phyloP scores from a whole-genome alignment of 1,139 yeast genomes.

The Geotrichum australiense region DNA sequence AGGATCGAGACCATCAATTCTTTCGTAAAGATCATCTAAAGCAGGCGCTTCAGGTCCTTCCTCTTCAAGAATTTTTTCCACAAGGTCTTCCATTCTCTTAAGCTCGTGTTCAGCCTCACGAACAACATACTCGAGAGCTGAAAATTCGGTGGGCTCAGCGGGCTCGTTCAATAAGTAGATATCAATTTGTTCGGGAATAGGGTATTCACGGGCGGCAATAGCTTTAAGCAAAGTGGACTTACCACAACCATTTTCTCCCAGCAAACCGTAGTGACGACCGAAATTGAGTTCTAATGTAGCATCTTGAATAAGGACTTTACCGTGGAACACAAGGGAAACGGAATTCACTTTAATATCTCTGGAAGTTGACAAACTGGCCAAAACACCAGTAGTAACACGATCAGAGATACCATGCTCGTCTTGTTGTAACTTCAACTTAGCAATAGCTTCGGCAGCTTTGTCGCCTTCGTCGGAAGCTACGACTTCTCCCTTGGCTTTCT shows the following conservation, averaged over 20 bases:
- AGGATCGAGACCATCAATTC: conserved; percentile 94
- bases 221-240: conserved; percentile 91
- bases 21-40: conserved; percentile 86
- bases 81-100: conserved; percentile 83
- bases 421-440: conserved; percentile 82
- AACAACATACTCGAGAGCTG: conserved; percentile 94
- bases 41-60: conserved; percentile 92
- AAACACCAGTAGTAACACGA: conserved; percentile 96
- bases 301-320: conserved; percentile 92
- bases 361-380: conserved; percentile 80
- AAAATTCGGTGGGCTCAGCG: conserved; percentile 84
- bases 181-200: conserved; percentile 88
- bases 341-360: conserved; percentile 91
- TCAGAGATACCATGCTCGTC: conserved; percentile 93
- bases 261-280: conserved; percentile 84
- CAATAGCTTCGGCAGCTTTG: conserved; percentile 63
- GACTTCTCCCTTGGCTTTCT: conserved; percentile 44
- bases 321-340: conserved; percentile 90
- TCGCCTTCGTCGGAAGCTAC: conserved; percentile 43
- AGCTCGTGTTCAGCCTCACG: conserved; percentile 92
- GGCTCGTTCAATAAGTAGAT: conserved; percentile 93
- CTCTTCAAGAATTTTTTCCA: conserved; percentile 79
- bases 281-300: conserved; percentile 85
- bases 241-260: conserved; percentile 99
- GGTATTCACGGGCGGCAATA: conserved; percentile 92